Conservation (phyloP, 768 basidiomycete species). For the Lentinus tigrinus region DNA sequence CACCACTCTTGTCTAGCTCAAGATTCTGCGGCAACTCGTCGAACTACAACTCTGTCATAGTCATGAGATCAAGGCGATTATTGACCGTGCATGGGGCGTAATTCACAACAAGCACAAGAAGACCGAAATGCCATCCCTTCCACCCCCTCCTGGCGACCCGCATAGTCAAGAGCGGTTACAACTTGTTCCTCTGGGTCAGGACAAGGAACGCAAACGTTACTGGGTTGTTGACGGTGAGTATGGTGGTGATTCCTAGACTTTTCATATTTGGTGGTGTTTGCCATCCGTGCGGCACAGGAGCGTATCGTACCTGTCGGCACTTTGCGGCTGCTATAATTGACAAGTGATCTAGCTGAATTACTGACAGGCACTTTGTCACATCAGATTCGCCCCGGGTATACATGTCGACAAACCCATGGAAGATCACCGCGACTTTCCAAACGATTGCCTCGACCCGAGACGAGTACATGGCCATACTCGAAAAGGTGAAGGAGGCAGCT, state of each 20-base stretch:
- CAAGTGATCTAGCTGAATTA: neutral
- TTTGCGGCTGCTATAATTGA: constrained; percentile 36
- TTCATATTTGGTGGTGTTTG: constrained; percentile 74
- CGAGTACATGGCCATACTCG: constrained; percentile 68
- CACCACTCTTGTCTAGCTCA: constrained; percentile 51
- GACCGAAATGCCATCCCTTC: constrained; percentile 55
- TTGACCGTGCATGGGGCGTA: constrained; percentile 88
- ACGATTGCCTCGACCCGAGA: constrained; percentile 68
- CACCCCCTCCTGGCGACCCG: constrained; percentile 56
- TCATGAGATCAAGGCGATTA: constrained; percentile 61
- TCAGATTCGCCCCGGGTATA: constrained; percentile 85
- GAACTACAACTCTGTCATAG: constrained; percentile 79
- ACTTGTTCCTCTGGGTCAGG: constrained; percentile 74
- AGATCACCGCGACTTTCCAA: constrained; percentile 75
- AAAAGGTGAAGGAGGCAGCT: constrained; percentile 52
- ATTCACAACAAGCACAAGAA: constrained; percentile 85
- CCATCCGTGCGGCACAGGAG: constrained; percentile 33
- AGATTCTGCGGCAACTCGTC: constrained; percentile 79
- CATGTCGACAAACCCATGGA: constrained; percentile 87
- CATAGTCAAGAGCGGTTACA: constrained; percentile 64
- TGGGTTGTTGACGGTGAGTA: constrained; percentile 89
- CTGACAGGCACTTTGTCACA: constrained; percentile 27
- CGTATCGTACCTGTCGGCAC: constrained; percentile 35
- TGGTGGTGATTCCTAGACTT: neutral
- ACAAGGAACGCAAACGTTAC: constrained; percentile 71